These are phyloP conservation scores for Potentilla sterilis DNA, from an alignment of 306 rosid genomes.

Conservation along the genomic window DNA sequence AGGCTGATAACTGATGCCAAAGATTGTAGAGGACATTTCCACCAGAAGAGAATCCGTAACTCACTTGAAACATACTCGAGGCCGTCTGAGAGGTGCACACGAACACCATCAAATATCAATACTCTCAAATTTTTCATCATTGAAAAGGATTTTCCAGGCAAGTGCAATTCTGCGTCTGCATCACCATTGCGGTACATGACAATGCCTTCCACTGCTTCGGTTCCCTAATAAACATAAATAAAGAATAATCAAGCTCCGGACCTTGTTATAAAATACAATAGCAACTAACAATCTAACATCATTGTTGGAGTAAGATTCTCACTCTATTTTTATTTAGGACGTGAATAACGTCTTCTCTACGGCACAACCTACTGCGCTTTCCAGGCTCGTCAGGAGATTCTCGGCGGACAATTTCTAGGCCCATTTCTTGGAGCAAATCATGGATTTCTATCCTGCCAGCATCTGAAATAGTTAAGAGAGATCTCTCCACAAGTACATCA, in stretches of 20 bases:
- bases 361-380: constrained; percentile 20
- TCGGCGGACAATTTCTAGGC: not conserved
- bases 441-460: constrained; percentile 6
- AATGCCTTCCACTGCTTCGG: constrained; percentile 16
- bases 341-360: constrained; percentile 2
- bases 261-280: not conserved
- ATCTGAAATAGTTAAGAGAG: constrained; percentile 14
- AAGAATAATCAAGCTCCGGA: not conserved
- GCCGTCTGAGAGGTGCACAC: not conserved
- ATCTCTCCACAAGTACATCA: constrained; percentile 2
- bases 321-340: constrained; percentile 6
- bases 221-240: constrained; percentile 16
- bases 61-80: not conserved
- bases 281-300: no score
- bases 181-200: no score
- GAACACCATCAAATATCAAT: not conserved
- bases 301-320: not conserved
- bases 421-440: constrained; percentile 28
- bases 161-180: not conserved
- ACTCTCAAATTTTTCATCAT: not conserved
- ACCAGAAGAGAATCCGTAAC: not conserved
- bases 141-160: not conserved
- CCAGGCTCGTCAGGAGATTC: not conserved
- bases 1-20: not conserved
- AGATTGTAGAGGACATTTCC: not conserved